Evolutionary conservation across 179 eudicot genomes (phyloP).

Genomic region (Beta macrorhiza): DNA sequence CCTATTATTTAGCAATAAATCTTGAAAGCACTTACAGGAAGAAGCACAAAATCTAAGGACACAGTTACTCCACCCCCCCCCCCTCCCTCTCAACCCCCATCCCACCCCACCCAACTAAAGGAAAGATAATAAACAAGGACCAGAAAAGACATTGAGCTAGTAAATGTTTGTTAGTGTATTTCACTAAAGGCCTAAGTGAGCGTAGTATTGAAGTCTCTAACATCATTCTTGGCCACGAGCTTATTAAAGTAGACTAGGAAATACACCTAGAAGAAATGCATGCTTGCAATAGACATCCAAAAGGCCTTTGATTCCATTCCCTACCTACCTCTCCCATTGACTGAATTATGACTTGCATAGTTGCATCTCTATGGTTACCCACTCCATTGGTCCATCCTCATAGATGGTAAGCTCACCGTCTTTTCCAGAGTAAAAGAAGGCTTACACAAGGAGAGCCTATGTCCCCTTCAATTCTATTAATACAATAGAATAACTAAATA

Average conservation of each 20-base stretch:
- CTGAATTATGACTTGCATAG: neutral
- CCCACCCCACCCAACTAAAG: neutral
- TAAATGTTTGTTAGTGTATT: neutral
- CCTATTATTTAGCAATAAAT: conserved; percentile 5
- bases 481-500: neutral
- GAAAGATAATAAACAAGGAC: neutral
- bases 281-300: neutral
- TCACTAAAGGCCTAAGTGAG: neutral
- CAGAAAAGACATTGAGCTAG: neutral
- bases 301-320: neutral
- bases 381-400: neutral
- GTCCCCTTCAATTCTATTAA: neutral
- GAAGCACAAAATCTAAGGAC: neutral
- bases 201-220: neutral
- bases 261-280: neutral
- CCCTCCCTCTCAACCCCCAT: neutral
- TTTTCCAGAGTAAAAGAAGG: neutral
- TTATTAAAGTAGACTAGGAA: neutral
- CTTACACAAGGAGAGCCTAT: neutral
- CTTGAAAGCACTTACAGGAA: conserved; percentile 16
- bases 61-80: neutral
- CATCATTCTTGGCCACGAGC: neutral
- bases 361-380: neutral
- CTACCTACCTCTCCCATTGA: neutral
- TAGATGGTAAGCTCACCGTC: neutral